These are phyloP conservation scores for Mortierella alpina DNA, from an alignment of 192 early-diverging fungal species.

Conservation along the genomic window DNA sequence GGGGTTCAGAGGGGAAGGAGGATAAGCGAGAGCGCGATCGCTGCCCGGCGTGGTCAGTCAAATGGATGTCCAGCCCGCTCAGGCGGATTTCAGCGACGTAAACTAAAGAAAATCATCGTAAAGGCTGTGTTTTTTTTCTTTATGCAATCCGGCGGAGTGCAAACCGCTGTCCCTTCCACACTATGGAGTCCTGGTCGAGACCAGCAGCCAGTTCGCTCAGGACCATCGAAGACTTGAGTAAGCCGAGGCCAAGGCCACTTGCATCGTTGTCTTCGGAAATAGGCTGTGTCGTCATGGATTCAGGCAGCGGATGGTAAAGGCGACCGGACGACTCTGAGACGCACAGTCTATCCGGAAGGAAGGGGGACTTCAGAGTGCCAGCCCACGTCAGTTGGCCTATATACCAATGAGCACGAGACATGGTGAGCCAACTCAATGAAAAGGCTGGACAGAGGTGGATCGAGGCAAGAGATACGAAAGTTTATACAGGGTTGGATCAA, in stretches of 20 bases:
- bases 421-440: not conserved
- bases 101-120: not conserved
- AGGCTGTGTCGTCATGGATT: not conserved
- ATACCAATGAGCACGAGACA: not conserved
- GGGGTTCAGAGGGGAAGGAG: too few species aligned
- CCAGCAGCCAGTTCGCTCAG: constrained; percentile 23
- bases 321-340: constrained; percentile 29
- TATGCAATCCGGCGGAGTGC: not conserved
- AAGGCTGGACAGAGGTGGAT: not conserved
- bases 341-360: constrained; percentile 30
- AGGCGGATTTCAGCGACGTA: too few species aligned
- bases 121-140: not conserved
- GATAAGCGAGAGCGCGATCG: too few species aligned
- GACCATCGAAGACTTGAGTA: constrained; percentile 42
- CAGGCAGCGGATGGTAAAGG: constrained; percentile 37
- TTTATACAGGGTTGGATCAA: not conserved
- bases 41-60: too few species aligned
- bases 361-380: constrained; percentile 22
- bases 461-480: not conserved
- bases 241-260: constrained; percentile 11
- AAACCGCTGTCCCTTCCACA: constrained; percentile 26
- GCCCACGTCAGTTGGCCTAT: constrained; percentile 36
- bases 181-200: constrained; percentile 26
- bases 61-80: too few species aligned
- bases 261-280: not conserved